Base-by-base conservation (phyloP, 352 stramenopile species). In the Phytophthora sp. region DNA sequence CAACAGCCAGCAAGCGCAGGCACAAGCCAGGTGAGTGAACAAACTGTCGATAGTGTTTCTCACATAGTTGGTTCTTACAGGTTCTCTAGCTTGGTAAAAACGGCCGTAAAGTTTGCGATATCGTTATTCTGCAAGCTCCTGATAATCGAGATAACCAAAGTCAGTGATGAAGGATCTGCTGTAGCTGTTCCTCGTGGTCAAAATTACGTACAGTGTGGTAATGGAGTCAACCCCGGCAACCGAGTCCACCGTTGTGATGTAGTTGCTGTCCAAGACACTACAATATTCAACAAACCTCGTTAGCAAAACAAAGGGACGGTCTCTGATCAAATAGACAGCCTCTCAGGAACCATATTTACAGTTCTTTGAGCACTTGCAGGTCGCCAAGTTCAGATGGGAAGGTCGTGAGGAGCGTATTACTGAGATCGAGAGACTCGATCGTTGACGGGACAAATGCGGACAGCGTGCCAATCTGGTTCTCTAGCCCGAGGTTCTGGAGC, bases 41-140 rank as follows among this genome's bases (percentile, higher is more conserved):
- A n/a, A n/a, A n/a, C n/a, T n/a, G n/a, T n/a, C n/a, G n/a, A n/a
- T n/a, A n/a, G n/a, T n/a, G n/a, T n/a, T n/a, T n/a, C n/a, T n/a
- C n/a, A n/a, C n/a, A n/a, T n/a, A n/a, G 26, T n/a, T 38, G 7
- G 13, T 23, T 42, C 56, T 34, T 65, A 65, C 46, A 65, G 5
- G 7, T 38, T 31, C 20, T 65, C 46, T 28, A 89, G 52, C 26
- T 73, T 70, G 0, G 76, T 55, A 59, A 80, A 88, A 46, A 85
- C 83, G 46, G 62, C 62, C 1, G 74, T 74, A 55, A 76, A 90
- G 24, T 67, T 67, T 27, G 58, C 66, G 48, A 87, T 69, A 34
- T 87, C 77, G 67, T 90, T 90, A 49, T 88, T 69, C 12, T 73
- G 76, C 37, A 90, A 63, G 38, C 77, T 89, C 41, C 60, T 67